phyloP scores from a whole-genome alignment of 2,329 filamentous ascomycete species.

The Beauveria asiatica region DNA sequence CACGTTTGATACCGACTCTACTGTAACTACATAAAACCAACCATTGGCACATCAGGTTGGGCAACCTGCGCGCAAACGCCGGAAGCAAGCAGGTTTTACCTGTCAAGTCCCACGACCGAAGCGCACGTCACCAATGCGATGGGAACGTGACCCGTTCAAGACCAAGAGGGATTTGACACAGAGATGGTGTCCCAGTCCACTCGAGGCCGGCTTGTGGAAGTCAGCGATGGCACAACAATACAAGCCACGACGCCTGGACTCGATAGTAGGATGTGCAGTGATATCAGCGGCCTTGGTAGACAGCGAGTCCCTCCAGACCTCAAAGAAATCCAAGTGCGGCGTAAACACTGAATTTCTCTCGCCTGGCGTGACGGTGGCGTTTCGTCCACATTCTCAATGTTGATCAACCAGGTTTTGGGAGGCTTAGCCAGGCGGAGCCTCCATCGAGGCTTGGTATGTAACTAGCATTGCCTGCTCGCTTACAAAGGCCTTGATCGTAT shows the following conservation, averaged over 20 bases:
- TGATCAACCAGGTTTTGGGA: slow-evolving; percentile 1
- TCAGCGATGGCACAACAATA: background rate
- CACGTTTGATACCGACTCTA: too few relatives aligned
- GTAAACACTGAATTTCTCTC: background rate
- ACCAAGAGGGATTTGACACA: background rate
- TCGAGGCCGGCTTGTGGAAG: background rate
- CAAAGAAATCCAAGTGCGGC: background rate
- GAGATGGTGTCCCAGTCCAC: too few relatives aligned
- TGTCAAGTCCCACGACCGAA: background rate
- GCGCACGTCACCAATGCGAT: background rate
- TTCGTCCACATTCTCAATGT: background rate
- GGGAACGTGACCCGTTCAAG: background rate
- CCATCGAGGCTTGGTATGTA: background rate
- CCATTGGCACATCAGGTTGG: too few relatives aligned
- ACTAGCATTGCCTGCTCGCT: background rate
- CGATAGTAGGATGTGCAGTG: too few relatives aligned
- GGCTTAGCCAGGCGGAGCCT: background rate
- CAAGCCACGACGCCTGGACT: background rate
- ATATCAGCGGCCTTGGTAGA: background rate
- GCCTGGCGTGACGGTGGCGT: background rate
- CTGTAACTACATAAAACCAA: too few relatives aligned
- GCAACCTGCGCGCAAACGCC: background rate
- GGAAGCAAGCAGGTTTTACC: background rate
- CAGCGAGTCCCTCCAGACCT: background rate
- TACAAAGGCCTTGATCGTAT: background rate